Percentiles rank a stretch among this genome's conserved stretches.
phyloP scores from a whole-genome alignment of 495 filamentous ascomycete genomes.

The Hypomontagnella monticulosa region DNA sequence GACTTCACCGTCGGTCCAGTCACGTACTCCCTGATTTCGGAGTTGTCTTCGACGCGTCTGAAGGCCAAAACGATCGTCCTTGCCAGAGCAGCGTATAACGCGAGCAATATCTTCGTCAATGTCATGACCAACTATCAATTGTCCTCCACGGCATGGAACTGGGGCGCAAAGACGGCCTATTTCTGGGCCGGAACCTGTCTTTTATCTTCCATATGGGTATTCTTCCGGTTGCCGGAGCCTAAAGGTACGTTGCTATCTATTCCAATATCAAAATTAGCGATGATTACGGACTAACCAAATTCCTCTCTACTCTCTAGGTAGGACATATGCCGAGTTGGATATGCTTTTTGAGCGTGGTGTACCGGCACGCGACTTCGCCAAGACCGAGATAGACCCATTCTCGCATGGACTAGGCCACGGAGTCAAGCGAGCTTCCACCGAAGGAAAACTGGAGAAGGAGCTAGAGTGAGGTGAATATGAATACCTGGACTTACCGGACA shows the following conservation, averaged over 20 bases:
- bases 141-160: slow-evolving; percentile 61
- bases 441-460: slow-evolving; percentile 13
- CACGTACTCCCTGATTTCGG: slow-evolving; percentile 64
- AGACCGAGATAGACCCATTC: slow-evolving; percentile 41
- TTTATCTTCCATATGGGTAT: slow-evolving; percentile 50
- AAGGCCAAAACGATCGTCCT: slow-evolving; percentile 66
- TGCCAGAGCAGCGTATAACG: slow-evolving; percentile 62
- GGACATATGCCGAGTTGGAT: slow-evolving; percentile 61
- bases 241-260: slow-evolving; percentile 27
- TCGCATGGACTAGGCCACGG: slow-evolving; percentile 9
- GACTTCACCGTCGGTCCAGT: slow-evolving; percentile 65
- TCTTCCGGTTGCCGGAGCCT: slow-evolving; percentile 50
- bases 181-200: slow-evolving; percentile 64
- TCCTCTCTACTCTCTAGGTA: slow-evolving; percentile 18
- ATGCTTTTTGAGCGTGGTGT: slow-evolving; percentile 58
- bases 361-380: slow-evolving; percentile 52
- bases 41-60: slow-evolving; percentile 62
- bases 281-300: not conserved
- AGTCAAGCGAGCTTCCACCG: slow-evolving; percentile 9
- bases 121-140: slow-evolving; percentile 63
- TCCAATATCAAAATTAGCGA: not conserved
- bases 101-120: slow-evolving; percentile 54
- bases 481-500: not conserved
- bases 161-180: slow-evolving; percentile 57
- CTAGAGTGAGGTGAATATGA: slow-evolving; percentile 1